Base-by-base conservation (phyloP, 2,329 filamentous ascomycete species). In the Neospermospora avenae region DNA sequence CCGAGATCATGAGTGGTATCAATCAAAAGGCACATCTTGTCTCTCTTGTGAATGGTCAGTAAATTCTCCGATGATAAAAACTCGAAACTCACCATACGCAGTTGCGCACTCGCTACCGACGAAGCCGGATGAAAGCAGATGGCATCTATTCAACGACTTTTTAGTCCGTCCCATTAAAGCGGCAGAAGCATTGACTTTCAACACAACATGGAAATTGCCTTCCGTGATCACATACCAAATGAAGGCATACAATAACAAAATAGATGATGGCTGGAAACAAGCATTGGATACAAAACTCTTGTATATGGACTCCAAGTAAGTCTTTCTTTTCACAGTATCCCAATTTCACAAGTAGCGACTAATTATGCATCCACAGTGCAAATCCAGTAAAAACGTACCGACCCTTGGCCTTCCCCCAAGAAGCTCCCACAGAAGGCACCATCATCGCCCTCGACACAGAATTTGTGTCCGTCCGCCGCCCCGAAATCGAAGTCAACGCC, bases 61-160 rank as follows among this genome's bases (percentile, higher is more conserved):
- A 18, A 22, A 42, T 20, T 8, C 16, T n/a, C 16, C 3, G 2
- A 8, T n/a, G 10, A 22, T 42, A n/a, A 18, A 10, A 8, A 8
- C 69, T 13, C 48, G 45, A 39, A 25, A 8, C 51, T 70, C 45
- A 68, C 55, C 25, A 45, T 35, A 20, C 25, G 16, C 57, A 89
- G 87, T 89, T 59, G 83, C 84, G 13, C 85, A 91, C 55, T 85
- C 89, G 0, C 84, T 85, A 57, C 78, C 81, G 0, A 79, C 83
- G 44, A 73, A 82, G 0, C 81, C 84, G 0, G 78, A 77, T 3
- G 81, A 85, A 64, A 88, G 84, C 69, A 87, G 88, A 68, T 99
- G 96, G 96, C 91, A 98, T 75, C 77, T 99, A 1, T 97, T 99
- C 78, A 99, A 99, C 68, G 95, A 99, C 75, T 99, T 99, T 70